Evolutionary conservation across 1,284 basidiomycete genomes (phyloP).

Genomic region (Sporisorium scitamineum): DNA sequence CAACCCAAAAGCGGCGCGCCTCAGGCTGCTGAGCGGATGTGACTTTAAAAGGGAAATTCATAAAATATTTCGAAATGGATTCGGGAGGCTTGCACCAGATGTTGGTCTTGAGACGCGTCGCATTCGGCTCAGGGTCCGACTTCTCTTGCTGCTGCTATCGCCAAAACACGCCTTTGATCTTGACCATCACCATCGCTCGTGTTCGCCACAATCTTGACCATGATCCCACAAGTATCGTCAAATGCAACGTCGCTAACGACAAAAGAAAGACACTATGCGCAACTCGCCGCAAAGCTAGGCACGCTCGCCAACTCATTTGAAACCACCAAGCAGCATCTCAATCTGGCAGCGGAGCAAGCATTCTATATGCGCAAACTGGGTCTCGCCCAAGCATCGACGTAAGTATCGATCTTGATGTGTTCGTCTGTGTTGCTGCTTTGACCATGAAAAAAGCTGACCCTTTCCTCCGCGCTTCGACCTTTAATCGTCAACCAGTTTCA

Average conservation of each 20-base stretch:
- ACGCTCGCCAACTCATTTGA: slow-evolving; percentile 40
- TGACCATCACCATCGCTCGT: slow-evolving; percentile 13
- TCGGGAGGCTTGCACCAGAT: too few species aligned
- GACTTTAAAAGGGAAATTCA: background rate
- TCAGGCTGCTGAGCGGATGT: background rate
- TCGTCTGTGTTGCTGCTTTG: too few species aligned
- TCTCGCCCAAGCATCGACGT: slow-evolving; percentile 51
- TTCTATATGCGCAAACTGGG: slow-evolving; percentile 54
- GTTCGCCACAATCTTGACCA: background rate
- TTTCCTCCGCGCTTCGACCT: background rate
- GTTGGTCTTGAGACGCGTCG: slow-evolving; percentile 34
- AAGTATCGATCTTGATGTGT: slow-evolving; percentile 6
- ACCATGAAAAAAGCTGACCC: background rate
- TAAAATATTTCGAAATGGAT: background rate
- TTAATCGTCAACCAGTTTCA: slow-evolving; percentile 26
- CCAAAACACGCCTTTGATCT: slow-evolving; percentile 10
- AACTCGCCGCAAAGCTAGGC: slow-evolving; percentile 42
- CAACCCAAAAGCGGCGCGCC: background rate
- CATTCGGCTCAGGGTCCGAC: slow-evolving; percentile 13
- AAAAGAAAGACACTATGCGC: slow-evolving; percentile 50
- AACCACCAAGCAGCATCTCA: slow-evolving; percentile 43
- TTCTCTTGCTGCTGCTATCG: background rate
- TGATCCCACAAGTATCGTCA: slow-evolving; percentile 32
- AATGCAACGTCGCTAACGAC: slow-evolving; percentile 23
- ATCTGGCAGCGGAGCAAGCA: slow-evolving; percentile 46